phyloP scores from a whole-genome alignment of 768 basidiomycete genomes.

The Stropharia rugosoannulata region DNA sequence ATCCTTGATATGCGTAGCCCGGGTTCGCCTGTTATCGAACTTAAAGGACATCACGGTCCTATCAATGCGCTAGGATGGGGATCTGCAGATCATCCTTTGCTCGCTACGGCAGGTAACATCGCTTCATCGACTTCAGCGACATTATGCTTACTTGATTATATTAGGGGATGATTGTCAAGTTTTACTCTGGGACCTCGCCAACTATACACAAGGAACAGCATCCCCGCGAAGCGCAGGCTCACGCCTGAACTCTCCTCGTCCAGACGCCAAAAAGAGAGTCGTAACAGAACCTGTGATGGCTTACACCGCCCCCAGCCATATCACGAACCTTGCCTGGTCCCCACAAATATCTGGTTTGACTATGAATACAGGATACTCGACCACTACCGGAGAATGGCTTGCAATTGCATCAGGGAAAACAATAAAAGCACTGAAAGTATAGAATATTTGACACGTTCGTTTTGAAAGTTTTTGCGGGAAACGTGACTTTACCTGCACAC shows the following conservation, averaged over 20 bases:
- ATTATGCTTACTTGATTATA: neutral
- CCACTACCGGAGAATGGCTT: conserved; percentile 82
- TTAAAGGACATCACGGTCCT: conserved; percentile 77
- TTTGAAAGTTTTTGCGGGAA: neutral
- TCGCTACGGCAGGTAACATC: conserved; percentile 80
- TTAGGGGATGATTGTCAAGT: conserved; percentile 92
- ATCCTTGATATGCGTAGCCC: conserved; percentile 97
- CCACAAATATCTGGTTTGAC: conserved; percentile 76
- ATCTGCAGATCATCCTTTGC: conserved; percentile 73
- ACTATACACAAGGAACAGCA: conserved; percentile 56
- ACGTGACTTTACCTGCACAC: too few species aligned
- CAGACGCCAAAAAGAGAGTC: conserved; percentile 74
- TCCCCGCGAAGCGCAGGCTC: conserved; percentile 73
- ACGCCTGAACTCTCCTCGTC: conserved; percentile 76
- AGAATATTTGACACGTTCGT: conserved; percentile 17
- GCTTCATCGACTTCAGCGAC: neutral
- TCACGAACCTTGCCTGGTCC: conserved; percentile 89
- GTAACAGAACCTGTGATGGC: conserved; percentile 82
- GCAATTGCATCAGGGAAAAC: conserved; percentile 81
- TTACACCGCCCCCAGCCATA: conserved; percentile 74
- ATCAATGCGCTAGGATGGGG: conserved; percentile 94
- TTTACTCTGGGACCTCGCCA: conserved; percentile 87
- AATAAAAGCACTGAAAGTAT: conserved; percentile 82
- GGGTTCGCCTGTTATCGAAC: conserved; percentile 91
- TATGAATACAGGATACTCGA: conserved; percentile 73